Conservation (phyloP, 2,329 filamentous ascomycete genomes). For the Aspergillus texensis region DNA sequence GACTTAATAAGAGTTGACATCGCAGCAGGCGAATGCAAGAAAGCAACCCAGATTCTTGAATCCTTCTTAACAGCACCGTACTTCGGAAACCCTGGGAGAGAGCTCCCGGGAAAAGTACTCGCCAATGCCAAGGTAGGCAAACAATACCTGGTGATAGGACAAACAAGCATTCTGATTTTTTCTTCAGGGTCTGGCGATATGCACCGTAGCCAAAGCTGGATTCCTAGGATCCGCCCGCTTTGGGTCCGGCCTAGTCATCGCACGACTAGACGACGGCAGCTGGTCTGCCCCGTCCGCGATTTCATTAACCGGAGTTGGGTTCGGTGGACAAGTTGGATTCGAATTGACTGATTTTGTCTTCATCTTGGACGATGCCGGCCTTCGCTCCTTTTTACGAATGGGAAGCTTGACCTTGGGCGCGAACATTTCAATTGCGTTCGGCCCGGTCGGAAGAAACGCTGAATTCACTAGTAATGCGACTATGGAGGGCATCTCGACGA, state of each 20-base stretch:
- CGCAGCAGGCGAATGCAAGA: conserved; percentile 83
- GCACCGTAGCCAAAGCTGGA: conserved; percentile 49
- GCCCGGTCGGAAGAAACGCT: conserved; percentile 87
- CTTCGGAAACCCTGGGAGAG: conserved; percentile 88
- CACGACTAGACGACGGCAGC: conserved; percentile 47
- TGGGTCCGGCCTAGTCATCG: conserved; percentile 50
- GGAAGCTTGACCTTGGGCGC: conserved; percentile 88
- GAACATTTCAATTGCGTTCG: conserved; percentile 91
- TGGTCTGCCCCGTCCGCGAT: conserved; percentile 53
- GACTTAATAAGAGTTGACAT: conserved; percentile 20
- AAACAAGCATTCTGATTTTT: neutral
- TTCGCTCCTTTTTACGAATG: conserved; percentile 86
- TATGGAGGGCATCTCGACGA: conserved; percentile 78
- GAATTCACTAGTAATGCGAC: conserved; percentile 91
- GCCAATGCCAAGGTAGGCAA: conserved; percentile 77
- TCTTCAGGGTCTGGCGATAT: conserved; percentile 48
- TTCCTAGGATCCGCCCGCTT: conserved; percentile 50
- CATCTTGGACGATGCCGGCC: conserved; percentile 88
- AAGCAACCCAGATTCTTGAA: conserved; percentile 88
- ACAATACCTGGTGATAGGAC: neutral
- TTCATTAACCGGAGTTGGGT: conserved; percentile 45
- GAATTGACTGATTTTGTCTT: conserved; percentile 76
- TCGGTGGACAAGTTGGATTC: conserved; percentile 50
- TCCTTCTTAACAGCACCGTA: conserved; percentile 92
- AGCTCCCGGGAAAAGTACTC: conserved; percentile 85